Conservation (phyloP, 768 basidiomycete genomes). For the Lactarius pseudohatsudake region DNA sequence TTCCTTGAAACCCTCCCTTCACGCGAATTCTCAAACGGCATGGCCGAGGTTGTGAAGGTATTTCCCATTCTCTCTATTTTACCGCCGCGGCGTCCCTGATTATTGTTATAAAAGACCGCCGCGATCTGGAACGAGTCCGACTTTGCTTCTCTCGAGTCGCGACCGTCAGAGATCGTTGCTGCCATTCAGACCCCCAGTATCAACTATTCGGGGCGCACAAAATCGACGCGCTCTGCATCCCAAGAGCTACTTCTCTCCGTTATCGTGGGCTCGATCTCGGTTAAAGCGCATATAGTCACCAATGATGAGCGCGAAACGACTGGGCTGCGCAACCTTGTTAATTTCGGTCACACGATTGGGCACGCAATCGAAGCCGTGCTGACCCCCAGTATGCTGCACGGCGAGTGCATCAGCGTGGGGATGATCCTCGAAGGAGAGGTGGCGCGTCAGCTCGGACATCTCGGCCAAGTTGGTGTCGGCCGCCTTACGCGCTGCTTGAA, state of each 20-base stretch:
- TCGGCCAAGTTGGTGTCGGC: constrained; percentile 90
- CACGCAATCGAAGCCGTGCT: constrained; percentile 98
- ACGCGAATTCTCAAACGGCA: constrained; percentile 96
- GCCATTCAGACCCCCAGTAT: constrained; percentile 76
- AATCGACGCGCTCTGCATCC: constrained; percentile 64
- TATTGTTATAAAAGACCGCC: constrained; percentile 64
- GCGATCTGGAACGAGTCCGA: constrained; percentile 97
- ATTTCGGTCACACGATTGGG: constrained; percentile 98
- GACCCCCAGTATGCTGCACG: constrained; percentile 91
- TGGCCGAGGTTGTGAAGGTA: constrained; percentile 98
- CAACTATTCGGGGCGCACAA: constrained; percentile 55
- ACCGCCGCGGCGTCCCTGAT: background rate
- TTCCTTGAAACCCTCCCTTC: constrained; percentile 91
- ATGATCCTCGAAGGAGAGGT: constrained; percentile 98
- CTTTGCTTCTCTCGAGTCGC: constrained; percentile 85
- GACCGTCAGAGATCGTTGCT: constrained; percentile 78
- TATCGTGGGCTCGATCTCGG: constrained; percentile 89
- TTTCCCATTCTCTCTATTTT: background rate
- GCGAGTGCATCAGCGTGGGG: constrained; percentile 93
- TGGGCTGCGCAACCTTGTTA: constrained; percentile 95
- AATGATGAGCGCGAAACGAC: constrained; percentile 91
- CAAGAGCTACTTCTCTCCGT: constrained; percentile 86
- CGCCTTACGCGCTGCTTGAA: constrained; percentile 85
- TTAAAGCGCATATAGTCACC: constrained; percentile 97
- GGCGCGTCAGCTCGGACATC: constrained; percentile 80